phyloP scores from a whole-genome alignment of 805 yeast genomes.

The Starmera amethionina region DNA sequence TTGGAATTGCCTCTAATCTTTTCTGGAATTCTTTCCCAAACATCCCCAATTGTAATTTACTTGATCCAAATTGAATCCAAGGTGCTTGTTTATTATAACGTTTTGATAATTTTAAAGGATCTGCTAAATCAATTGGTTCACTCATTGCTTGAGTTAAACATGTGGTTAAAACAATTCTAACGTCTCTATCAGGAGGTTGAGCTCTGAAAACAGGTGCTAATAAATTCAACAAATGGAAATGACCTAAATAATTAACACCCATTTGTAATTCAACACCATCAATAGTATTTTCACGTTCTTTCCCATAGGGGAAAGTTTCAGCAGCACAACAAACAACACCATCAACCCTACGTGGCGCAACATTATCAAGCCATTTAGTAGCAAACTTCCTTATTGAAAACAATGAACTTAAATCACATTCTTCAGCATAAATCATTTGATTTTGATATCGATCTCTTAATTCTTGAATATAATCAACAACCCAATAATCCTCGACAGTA shows the following conservation, averaged over 20 bases:
- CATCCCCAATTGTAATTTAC: slow-evolving; percentile 68
- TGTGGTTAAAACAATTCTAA: slow-evolving; percentile 66
- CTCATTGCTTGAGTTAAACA: slow-evolving; percentile 77
- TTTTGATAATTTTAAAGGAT: slow-evolving; percentile 51
- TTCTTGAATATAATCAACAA: slow-evolving; percentile 70
- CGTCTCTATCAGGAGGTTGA: slow-evolving; percentile 94
- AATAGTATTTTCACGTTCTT: slow-evolving; percentile 49
- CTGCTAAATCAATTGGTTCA: slow-evolving; percentile 40
- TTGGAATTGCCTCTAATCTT: slow-evolving; percentile 42
- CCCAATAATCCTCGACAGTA: slow-evolving; percentile 59
- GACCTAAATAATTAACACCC: slow-evolving; percentile 74
- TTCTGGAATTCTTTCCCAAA: slow-evolving; percentile 76
- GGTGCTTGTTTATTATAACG: slow-evolving; percentile 56
- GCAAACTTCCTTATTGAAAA: slow-evolving; percentile 81
- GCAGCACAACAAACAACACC: slow-evolving; percentile 86
- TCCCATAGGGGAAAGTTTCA: slow-evolving; percentile 63
- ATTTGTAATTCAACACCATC: slow-evolving; percentile 87
- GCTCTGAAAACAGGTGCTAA: slow-evolving; percentile 75
- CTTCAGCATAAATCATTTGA: slow-evolving; percentile 79
- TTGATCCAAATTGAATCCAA: slow-evolving; percentile 70
- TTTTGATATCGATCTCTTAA: slow-evolving; percentile 62
- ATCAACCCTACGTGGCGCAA: slow-evolving; percentile 86
- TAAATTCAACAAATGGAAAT: slow-evolving; percentile 70
- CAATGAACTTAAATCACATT: slow-evolving; percentile 70
- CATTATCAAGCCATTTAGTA: slow-evolving; percentile 85